phyloP scores from a whole-genome alignment of 2,329 filamentous ascomycete genomes.

The Epichloe coenophiala region DNA sequence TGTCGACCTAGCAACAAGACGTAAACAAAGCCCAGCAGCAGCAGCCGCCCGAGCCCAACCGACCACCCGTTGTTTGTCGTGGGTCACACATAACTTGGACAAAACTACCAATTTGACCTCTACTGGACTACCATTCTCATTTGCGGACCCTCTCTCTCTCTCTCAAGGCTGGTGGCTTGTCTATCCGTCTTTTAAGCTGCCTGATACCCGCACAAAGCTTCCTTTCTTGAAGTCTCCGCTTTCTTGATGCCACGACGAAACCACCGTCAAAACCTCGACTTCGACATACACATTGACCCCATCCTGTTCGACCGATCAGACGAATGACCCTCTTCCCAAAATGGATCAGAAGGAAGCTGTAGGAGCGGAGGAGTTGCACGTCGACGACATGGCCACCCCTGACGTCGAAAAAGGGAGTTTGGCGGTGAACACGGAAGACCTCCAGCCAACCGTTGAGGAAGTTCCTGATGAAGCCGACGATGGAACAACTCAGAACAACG shows the following conservation, averaged over 20 bases:
- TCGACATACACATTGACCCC: slow-evolving; percentile 35
- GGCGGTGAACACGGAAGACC: neutral
- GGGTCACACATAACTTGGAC: slow-evolving; percentile 12
- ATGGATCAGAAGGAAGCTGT: slow-evolving; percentile 4
- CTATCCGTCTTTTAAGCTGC: neutral
- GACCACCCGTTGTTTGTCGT: slow-evolving; percentile 12
- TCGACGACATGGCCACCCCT: neutral
- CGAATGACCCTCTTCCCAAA: slow-evolving; percentile 4
- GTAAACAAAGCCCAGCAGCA: slow-evolving; percentile 20
- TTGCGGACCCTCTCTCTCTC: neutral
- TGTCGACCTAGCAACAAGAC: slow-evolving; percentile 20
- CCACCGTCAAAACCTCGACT: slow-evolving; percentile 24
- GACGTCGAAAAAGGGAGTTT: neutral
- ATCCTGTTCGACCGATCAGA: slow-evolving; percentile 25
- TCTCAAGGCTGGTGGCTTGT: neutral
- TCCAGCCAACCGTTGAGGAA: slow-evolving; percentile 3
- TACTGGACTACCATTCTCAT: neutral
- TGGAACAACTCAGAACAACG: neutral
- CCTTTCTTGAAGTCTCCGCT: neutral
- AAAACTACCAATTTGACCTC: neutral
- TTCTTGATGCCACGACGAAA: slow-evolving; percentile 13
- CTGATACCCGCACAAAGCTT: neutral
- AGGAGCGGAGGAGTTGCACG: neutral
- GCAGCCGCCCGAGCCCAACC: slow-evolving; percentile 11
- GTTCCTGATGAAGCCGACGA: slow-evolving; percentile 2